These are phyloP conservation scores for Thalassiosira exigua DNA, from an alignment of 352 stramenopile genomes.

Conservation along the genomic window DNA sequence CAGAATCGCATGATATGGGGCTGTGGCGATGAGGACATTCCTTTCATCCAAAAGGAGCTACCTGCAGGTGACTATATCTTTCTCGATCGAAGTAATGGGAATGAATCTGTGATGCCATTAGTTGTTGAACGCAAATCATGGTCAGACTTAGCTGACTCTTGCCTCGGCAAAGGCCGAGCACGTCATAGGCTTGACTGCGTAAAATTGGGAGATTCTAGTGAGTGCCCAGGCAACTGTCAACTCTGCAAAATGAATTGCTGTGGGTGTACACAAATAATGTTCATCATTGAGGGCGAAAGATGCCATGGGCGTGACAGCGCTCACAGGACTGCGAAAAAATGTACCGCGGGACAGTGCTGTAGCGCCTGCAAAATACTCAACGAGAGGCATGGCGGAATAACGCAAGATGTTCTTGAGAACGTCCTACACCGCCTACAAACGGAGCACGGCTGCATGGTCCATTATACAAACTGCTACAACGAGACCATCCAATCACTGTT, in stretches of 20 bases:
- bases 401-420: constrained; percentile 56
- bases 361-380: constrained; percentile 49
- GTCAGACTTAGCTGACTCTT: constrained; percentile 69
- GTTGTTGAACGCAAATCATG: constrained; percentile 68
- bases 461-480: constrained; percentile 65
- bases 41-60: constrained; percentile 57
- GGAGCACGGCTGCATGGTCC: constrained; percentile 59
- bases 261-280: constrained; percentile 66
- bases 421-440: constrained; percentile 58
- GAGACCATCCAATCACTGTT: constrained; percentile 61
- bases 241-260: constrained; percentile 68
- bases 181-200: constrained; percentile 63
- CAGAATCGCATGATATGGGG: constrained; percentile 51
- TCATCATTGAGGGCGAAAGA: constrained; percentile 70
- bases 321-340: constrained; percentile 46
- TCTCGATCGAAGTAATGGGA: constrained; percentile 32
- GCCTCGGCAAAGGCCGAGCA: constrained; percentile 45
- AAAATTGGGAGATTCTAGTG: constrained; percentile 26
- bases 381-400: constrained; percentile 54
- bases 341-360: constrained; percentile 46
- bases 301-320: constrained; percentile 48
- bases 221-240: constrained; percentile 58
- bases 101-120: constrained; percentile 50
- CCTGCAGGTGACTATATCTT: constrained; percentile 74
- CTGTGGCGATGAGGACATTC: constrained; percentile 48